These are phyloP conservation scores for Theileria parva DNA, from an alignment of 169 alveolate genomes.

Conservation along the genomic window DNA sequence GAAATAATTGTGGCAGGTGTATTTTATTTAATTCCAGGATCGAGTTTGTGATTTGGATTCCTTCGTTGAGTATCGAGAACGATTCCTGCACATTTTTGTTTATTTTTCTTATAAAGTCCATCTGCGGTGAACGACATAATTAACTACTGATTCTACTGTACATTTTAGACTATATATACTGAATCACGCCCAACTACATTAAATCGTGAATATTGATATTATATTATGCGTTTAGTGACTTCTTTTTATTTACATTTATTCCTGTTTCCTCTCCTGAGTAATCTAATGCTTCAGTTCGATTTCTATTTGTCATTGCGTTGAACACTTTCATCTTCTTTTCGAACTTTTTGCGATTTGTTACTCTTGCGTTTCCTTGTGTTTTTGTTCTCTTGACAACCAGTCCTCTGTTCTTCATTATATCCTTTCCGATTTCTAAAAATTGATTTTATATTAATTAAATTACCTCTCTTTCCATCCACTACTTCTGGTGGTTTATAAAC, in stretches of 20 bases:
- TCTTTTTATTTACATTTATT: slow-evolving; percentile 77
- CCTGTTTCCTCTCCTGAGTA: slow-evolving; percentile 85
- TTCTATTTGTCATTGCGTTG: slow-evolving; percentile 68
- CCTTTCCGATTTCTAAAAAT: slow-evolving; percentile 64
- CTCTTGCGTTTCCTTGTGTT: slow-evolving; percentile 93
- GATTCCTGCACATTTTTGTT: slow-evolving; percentile 65
- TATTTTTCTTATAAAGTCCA: slow-evolving; percentile 53
- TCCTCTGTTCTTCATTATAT: slow-evolving; percentile 88
- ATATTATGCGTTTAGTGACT: slow-evolving; percentile 69
- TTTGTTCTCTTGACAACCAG: slow-evolving; percentile 88
- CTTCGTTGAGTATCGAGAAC: slow-evolving; percentile 62
- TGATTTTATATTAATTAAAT: slow-evolving; percentile 4
- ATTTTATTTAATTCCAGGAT: slow-evolving; percentile 22
- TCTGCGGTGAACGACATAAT: background rate
- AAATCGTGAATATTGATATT: background rate
- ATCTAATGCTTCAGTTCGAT: slow-evolving; percentile 68
- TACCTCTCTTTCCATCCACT: slow-evolving; percentile 56
- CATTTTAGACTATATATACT: background rate
- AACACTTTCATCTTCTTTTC: slow-evolving; percentile 80
- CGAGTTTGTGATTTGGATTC: slow-evolving; percentile 56
- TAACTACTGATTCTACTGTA: background rate
- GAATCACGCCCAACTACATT: background rate
- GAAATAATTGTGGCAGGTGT: slow-evolving; percentile 54
- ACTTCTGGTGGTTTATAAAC: slow-evolving; percentile 1
- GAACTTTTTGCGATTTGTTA: slow-evolving; percentile 85